phyloP scores from a whole-genome alignment of 1,139 yeast species.

The Geotrichum candidum region DNA sequence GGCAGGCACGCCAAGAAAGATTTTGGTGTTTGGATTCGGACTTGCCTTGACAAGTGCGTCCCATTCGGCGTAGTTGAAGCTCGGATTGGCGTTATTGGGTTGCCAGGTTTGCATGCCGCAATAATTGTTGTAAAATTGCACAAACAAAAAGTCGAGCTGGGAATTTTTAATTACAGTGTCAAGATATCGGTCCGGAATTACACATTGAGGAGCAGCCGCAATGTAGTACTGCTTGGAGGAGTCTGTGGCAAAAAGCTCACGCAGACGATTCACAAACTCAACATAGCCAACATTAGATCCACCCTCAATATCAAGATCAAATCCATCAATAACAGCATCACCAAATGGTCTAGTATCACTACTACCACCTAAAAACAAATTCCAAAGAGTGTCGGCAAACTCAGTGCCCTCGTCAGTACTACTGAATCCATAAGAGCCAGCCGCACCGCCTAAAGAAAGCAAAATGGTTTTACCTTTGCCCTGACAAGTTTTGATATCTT shows the following conservation, averaged over 20 bases:
- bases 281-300: constrained; percentile 46
- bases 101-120: constrained; percentile 42
- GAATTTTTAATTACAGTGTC: constrained; percentile 61
- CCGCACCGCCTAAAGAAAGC: constrained; percentile 82
- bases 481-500: constrained; percentile 78
- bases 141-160: constrained; percentile 74
- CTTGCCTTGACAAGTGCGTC: constrained; percentile 63
- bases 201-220: constrained; percentile 95
- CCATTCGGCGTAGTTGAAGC: constrained; percentile 88
- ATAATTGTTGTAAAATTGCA: constrained; percentile 90
- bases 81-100: constrained; percentile 7
- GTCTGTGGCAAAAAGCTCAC: constrained; percentile 46
- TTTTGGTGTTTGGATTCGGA: constrained; percentile 50
- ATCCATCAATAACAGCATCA: constrained; percentile 59
- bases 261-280: constrained; percentile 49
- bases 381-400: constrained; percentile 76
- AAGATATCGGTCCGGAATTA: constrained; percentile 79
- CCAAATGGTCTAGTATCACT: constrained; percentile 67
- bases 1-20: constrained; percentile 72
- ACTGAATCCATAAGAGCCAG: constrained; percentile 70
- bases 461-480: constrained; percentile 65
- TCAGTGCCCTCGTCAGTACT: constrained; percentile 54
- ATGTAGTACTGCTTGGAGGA: constrained; percentile 56
- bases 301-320: constrained; percentile 65
- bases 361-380: constrained; percentile 74